Conservation (phyloP, 2,329 filamentous ascomycete genomes). For the Aspergillus amoenus region DNA sequence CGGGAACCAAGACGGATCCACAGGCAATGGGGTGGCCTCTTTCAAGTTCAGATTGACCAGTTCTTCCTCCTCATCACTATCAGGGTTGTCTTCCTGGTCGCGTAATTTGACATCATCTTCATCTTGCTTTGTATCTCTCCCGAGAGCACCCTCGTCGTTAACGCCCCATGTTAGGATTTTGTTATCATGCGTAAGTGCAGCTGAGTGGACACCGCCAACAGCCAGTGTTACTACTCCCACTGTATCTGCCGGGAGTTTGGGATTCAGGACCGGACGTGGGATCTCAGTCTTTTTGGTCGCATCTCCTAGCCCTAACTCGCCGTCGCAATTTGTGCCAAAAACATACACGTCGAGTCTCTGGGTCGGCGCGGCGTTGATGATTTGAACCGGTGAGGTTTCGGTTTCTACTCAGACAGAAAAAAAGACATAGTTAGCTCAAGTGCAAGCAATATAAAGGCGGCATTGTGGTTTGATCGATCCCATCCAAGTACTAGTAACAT, state of each 20-base stretch:
- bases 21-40: conserved; percentile 66
- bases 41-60: background rate
- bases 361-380: background rate
- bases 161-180: conserved; percentile 85
- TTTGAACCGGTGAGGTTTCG: background rate
- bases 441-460: background rate
- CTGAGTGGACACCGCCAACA: conserved; percentile 72
- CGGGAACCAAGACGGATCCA: conserved; percentile 56
- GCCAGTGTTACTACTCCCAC: conserved; percentile 55
- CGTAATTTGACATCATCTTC: conserved; percentile 57
- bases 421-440: too few relatives aligned
- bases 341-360: conserved; percentile 3
- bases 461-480: background rate
- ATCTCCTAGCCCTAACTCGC: conserved; percentile 75
- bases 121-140: conserved; percentile 59
- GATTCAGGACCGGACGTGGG: conserved; percentile 70
- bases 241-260: conserved; percentile 56
- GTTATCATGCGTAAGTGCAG: conserved; percentile 74
- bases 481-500: background rate
- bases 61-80: background rate
- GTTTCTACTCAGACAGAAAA: background rate
- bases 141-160: conserved; percentile 77
- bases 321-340: conserved; percentile 73
- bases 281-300: conserved; percentile 53
- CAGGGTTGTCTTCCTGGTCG: background rate